A percentile compares a stretch with the other conserved stretches of the same genome.
These are phyloP conservation scores for Odontarrhena argentea DNA, from an alignment of 345 rosid species.

Conservation along the genomic window DNA sequence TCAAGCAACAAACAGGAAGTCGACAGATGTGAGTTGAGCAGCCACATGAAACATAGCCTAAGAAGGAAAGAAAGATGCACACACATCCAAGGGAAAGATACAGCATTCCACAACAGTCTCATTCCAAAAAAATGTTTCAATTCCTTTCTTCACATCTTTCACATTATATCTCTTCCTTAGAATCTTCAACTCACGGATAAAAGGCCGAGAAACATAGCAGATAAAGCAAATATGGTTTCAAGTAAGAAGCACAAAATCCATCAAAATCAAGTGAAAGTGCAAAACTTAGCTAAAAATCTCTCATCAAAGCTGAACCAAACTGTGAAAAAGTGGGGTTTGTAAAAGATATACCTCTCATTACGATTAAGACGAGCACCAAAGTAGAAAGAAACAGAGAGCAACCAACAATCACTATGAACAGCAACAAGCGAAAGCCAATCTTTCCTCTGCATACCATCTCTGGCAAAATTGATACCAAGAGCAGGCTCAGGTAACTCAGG, in stretches of 20 bases:
- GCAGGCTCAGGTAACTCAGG: slow-evolving; percentile 99
- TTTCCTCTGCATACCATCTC: slow-evolving; percentile 97
- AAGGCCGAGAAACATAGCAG: slow-evolving; percentile 2
- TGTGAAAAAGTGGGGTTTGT: neutral
- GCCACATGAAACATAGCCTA: slow-evolving; percentile 6
- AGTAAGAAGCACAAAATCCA: slow-evolving; percentile 11
- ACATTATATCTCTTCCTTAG: neutral
- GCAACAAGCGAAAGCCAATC: slow-evolving; percentile 95
- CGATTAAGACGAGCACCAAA: slow-evolving; percentile 92
- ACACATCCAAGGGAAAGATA: slow-evolving; percentile 11
- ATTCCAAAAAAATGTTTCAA: neutral
- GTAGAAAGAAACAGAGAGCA: slow-evolving; percentile 96
- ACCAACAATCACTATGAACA: slow-evolving; percentile 96
- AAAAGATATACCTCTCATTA: slow-evolving; percentile 67
- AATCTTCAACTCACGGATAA: slow-evolving; percentile 1
- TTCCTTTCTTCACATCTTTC: neutral
- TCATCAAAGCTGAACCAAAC: neutral
- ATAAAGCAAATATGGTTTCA: neutral
- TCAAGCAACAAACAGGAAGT: slow-evolving; percentile 7
- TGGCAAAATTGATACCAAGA: slow-evolving; percentile 88
- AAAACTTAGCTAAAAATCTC: slow-evolving; percentile 6
- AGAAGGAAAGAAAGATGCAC: neutral
- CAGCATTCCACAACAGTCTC: slow-evolving; percentile 7
- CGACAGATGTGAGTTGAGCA: slow-evolving; percentile 6
- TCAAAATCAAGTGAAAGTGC: neutral